These are phyloP conservation scores for Cynanchum wilfordii DNA, from an alignment of 257 asterid genomes.

Conservation along the genomic window DNA sequence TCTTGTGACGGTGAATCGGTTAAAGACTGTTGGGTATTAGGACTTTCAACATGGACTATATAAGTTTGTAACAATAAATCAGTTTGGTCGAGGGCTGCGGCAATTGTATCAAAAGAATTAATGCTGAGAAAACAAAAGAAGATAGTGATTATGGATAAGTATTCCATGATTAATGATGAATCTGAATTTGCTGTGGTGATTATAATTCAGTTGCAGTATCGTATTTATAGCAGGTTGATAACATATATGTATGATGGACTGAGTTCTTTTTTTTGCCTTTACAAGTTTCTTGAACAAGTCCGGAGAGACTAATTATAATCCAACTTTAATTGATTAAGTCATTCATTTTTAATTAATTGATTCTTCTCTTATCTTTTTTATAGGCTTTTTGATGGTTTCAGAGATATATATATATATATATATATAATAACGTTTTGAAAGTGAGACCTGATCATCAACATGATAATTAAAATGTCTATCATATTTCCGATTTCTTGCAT, in stretches of 20 bases:
- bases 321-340: neutral
- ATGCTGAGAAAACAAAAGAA: neutral
- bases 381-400: neutral
- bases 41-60: constrained; percentile 30
- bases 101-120: neutral
- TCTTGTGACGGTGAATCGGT: neutral
- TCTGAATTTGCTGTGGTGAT: neutral
- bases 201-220: too few species aligned
- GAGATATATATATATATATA: too few species aligned
- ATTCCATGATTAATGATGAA: neutral
- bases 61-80: constrained; percentile 17
- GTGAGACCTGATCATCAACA: neutral
- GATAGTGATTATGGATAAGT: neutral
- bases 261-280: neutral
- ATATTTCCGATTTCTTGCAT: neutral
- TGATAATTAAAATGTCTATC: neutral
- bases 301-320: neutral
- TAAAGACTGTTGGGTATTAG: neutral
- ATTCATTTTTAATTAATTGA: too few species aligned
- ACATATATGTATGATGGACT: neutral
- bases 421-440: neutral
- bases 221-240: neutral
- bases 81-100: neutral
- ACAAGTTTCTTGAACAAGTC: neutral
- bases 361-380: neutral